Conservation (phyloP, 108 stramenopile species). For the Stephanodiscus triporus region DNA sequence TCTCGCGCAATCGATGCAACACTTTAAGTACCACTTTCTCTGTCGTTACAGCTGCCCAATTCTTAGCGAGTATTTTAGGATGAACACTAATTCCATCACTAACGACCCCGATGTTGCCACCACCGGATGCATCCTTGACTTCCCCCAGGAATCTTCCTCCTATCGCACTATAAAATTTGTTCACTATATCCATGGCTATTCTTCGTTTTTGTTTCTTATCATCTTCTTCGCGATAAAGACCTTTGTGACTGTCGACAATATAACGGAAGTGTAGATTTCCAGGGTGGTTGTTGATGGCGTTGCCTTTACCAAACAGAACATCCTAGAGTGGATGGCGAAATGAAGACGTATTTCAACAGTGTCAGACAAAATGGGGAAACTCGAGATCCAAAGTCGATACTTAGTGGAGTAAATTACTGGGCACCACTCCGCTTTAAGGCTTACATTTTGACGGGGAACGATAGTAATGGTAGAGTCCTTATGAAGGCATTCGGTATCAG, state of each 20-base stretch:
- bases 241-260: conserved; percentile 2
- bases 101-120: background rate
- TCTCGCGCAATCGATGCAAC: conserved; percentile 13
- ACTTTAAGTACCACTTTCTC: background rate
- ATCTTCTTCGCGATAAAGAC: background rate
- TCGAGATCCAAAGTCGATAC: too few species aligned
- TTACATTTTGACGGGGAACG: too few species aligned
- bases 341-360: too few species aligned
- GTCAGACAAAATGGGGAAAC: too few species aligned
- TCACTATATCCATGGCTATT: background rate
- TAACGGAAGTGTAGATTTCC: conserved; percentile 66
- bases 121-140: background rate
- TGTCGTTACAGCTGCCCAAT: background rate
- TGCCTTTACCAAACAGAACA: conserved; percentile 70
- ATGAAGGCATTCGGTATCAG: too few species aligned
- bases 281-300: conserved; percentile 57
- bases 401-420: too few species aligned
- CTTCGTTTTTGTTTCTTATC: background rate
- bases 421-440: too few species aligned
- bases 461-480: too few species aligned
- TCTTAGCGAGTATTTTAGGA: background rate
- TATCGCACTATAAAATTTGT: background rate
- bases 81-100: background rate
- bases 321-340: conserved; percentile 22
- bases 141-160: conserved; percentile 2